Base-by-base conservation (phyloP, 805 yeast genomes). In the Henningerozyma blattae region DNA sequence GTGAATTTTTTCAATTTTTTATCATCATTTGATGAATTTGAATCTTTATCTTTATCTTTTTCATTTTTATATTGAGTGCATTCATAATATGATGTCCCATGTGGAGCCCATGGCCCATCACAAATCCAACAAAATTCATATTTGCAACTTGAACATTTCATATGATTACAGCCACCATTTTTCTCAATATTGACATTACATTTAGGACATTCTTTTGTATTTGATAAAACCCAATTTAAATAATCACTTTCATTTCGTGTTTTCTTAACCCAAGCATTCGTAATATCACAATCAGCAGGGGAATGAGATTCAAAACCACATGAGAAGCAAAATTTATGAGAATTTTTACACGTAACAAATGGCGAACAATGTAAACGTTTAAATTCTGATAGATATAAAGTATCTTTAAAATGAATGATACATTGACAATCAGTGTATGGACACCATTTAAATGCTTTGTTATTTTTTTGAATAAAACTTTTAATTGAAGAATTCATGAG, bases 101-200 rank as follows among this genome's bases (percentile, higher is more conserved):
- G 97, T 13, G 58, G 58, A 1, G 52, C 47, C 98, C 98, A 89
- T 22, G 64, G 69, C 3, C 77, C 77, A 40, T 72, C 53, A 56
- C 98, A 91, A 27, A 87, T 75, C 98, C 98, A 91, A 56, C 98
- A 91, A 51, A 86, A 91, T 52, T 87, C 83, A 52, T 72, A 58
- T 10, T 54, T 50, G 55, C 98, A 91, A 38, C 74, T 77, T 3
- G 71, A 64, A 55, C 98, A 91, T 1, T 75, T 69, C 95, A 91
- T 89, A 58, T 91, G 98, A 57, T 89, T 89, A 59, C 98, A 91
- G 0, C 98, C 98, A 16, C 96, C 97, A 51, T 81, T 81, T 48
- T 89, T 86, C 52, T 91, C 96, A 41, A 89, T 91, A 19, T 75
- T 63, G 1, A 85, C 62, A 8, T 62, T 61, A 61, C 98, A 91